Conservation (phyloP, 2,329 filamentous ascomycete genomes). For the Colletotrichum costaricense region DNA sequence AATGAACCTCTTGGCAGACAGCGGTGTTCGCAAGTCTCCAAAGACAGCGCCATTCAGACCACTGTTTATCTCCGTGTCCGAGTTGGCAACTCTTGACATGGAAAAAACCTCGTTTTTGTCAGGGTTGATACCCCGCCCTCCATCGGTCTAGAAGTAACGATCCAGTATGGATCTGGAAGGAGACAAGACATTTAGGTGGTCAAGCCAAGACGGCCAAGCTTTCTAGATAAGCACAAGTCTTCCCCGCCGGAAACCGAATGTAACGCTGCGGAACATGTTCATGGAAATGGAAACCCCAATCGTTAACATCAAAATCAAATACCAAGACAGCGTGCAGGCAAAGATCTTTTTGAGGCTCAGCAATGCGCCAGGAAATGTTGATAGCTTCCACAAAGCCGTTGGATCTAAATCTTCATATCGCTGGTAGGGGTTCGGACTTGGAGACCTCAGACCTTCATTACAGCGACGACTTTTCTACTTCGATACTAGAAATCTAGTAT, state of each 20-base stretch:
- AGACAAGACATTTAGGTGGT: slow-evolving; percentile 26
- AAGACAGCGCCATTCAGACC: background rate
- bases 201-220: slow-evolving; percentile 36
- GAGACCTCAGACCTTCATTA: no score
- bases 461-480: no score
- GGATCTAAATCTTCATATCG: no score
- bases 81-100: background rate
- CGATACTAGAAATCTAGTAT: no score
- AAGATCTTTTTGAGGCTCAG: slow-evolving; percentile 10
- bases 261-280: background rate
- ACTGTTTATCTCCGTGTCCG: background rate
- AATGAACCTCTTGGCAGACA: slow-evolving; percentile 17
- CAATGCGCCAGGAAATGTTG: background rate
- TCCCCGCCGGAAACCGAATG: slow-evolving; percentile 16
- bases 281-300: background rate
- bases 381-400: background rate
- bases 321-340: slow-evolving; percentile 6
- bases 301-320: background rate
- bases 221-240: slow-evolving; percentile 25
- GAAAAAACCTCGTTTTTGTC: background rate
- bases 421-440: no score
- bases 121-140: slow-evolving; percentile 19
- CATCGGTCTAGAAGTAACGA: background rate
- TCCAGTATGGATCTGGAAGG: slow-evolving; percentile 33
- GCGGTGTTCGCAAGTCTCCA: background rate